A percentile compares a stretch with the other conserved stretches of the same genome.
Conservation (phyloP, 2,329 filamentous ascomycete genomes). For the Aspergillus puulaauensis region DNA sequence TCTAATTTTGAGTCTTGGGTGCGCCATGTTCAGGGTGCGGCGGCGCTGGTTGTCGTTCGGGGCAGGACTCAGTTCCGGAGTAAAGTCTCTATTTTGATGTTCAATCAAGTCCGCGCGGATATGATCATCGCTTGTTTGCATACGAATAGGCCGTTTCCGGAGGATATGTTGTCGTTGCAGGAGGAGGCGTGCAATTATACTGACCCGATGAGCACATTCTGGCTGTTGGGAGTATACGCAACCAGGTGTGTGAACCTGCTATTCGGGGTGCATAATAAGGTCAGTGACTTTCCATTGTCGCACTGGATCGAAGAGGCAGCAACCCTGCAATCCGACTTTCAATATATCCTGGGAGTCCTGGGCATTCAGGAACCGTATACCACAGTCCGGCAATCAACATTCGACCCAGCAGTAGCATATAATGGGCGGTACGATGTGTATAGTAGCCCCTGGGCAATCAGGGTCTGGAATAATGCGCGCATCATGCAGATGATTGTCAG, state of each 20-base stretch:
- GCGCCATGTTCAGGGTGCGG: slow-evolving; percentile 26
- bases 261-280: slow-evolving; percentile 1
- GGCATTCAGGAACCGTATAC: slow-evolving; percentile 17
- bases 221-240: slow-evolving; percentile 18
- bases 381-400: not conserved
- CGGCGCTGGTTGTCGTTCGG: slow-evolving; percentile 21
- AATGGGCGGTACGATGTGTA: slow-evolving; percentile 20
- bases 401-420: slow-evolving; percentile 5
- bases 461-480: slow-evolving; percentile 24
- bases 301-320: slow-evolving; percentile 15
- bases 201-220: slow-evolving; percentile 13
- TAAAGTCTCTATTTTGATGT: slow-evolving; percentile 18
- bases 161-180: slow-evolving; percentile 19
- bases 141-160: slow-evolving; percentile 13
- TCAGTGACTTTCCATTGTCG: slow-evolving; percentile 1
- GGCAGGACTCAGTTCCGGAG: slow-evolving; percentile 24
- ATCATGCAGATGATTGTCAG: slow-evolving; percentile 20
- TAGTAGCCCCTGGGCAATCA: slow-evolving; percentile 15
- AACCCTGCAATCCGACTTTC: slow-evolving; percentile 11
- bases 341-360: not conserved
- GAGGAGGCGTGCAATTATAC: slow-evolving; percentile 20
- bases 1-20: slow-evolving; percentile 22
- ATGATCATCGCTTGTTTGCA: slow-evolving; percentile 19
- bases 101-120: slow-evolving; percentile 27
- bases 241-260: slow-evolving; percentile 18